Evolutionary conservation across 805 yeast genomes (phyloP).

Genomic region (Metschnikowia aberdeeniae): DNA sequence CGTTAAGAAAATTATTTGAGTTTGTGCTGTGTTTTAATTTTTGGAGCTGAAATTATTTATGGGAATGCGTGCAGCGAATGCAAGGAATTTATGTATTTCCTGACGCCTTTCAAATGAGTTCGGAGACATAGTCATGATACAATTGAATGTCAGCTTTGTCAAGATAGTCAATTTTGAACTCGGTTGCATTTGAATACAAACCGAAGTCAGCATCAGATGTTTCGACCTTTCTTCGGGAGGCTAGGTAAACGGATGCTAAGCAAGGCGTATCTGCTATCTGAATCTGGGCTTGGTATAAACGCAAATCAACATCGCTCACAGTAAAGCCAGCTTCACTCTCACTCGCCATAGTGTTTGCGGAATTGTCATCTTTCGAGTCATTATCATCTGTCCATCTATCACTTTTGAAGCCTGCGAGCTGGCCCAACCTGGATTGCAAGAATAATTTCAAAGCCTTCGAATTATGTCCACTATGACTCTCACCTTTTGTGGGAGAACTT

Average conservation of each 20-base stretch:
- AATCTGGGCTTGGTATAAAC: conserved; percentile 7
- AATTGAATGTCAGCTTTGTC: not conserved
- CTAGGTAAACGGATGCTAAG: not conserved
- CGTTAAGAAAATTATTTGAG: too few species aligned
- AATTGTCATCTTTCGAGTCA: not conserved
- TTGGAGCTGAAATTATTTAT: too few species aligned
- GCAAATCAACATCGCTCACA: conserved; percentile 8
- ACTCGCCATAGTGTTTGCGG: not conserved
- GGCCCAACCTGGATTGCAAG: conserved; percentile 1
- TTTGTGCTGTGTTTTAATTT: too few species aligned
- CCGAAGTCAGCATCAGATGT: not conserved
- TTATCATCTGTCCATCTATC: not conserved
- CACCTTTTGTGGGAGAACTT: not conserved
- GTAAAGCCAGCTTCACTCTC: not conserved
- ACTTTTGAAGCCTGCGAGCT: not conserved
- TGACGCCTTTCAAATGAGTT: not conserved
- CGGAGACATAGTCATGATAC: not conserved
- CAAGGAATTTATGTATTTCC: too few species aligned
- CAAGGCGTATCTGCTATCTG: conserved; percentile 11
- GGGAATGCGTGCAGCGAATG: too few species aligned
- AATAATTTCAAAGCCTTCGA: not conserved
- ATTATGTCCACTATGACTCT: not conserved
- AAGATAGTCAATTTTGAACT: not conserved
- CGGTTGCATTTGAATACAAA: not conserved
- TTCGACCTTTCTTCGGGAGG: not conserved